Percentiles rank a stretch among this genome's conserved stretches.
Evolutionary conservation across 192 early-diverging fungal species (phyloP).

Genomic region (Rhizophagus sp.): DNA sequence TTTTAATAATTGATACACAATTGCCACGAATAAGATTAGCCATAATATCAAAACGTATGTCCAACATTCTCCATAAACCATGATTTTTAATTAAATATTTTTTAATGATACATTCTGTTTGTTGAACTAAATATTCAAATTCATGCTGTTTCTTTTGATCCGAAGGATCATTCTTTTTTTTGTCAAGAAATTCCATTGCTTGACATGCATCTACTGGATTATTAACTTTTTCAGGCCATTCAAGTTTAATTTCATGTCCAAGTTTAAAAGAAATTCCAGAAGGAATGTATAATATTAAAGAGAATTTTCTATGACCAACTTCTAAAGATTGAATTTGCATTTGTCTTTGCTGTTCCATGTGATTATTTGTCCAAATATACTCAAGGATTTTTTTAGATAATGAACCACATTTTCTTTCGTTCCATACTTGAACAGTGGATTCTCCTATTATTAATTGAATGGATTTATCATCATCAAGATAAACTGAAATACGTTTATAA

Average conservation of each 20-base stretch:
- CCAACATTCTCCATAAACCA: background rate
- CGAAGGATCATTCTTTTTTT: background rate
- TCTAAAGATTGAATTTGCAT: background rate
- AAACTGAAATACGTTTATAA: background rate
- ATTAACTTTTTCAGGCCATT: background rate
- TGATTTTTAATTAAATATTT: background rate
- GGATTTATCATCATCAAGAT: background rate
- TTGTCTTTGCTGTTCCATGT: background rate
- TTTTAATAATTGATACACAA: background rate
- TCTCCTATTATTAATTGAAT: background rate
- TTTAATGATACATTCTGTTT: background rate
- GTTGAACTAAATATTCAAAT: background rate
- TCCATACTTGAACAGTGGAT: background rate
- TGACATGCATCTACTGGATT: background rate
- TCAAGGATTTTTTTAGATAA: background rate
- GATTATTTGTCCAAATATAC: background rate
- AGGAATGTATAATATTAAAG: background rate
- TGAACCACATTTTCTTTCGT: background rate
- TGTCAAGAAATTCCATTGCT: background rate
- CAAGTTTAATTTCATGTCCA: background rate
- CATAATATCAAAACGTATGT: background rate
- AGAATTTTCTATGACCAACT: background rate
- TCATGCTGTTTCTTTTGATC: background rate
- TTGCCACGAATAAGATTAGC: background rate
- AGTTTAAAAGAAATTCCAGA: background rate